Evolutionary conservation across 352 stramenopile species (phyloP), one percentile per base, ranked within the genome.

Genomic region (Pilasporangium apinafurcum): DNA sequence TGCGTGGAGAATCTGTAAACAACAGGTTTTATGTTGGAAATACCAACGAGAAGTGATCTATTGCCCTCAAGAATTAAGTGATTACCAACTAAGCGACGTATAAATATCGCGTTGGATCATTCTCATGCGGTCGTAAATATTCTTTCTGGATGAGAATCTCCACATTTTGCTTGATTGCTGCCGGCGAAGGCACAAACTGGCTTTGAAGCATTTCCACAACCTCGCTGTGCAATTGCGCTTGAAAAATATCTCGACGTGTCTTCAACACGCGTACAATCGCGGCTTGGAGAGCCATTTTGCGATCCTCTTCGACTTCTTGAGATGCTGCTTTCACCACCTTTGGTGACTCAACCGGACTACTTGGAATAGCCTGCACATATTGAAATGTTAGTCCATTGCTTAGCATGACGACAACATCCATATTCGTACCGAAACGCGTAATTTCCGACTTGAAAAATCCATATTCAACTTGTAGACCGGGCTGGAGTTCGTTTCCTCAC

Each of bases 111-210:
- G 64, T 57, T 22, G 77, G 44, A 37, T 86, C 65, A 13, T 54
- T 64, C 9, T 88, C 75, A 48, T 87, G 73, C 27, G 73, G 79
- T 17, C 70, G 68, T 20, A 91, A 28, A 28, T 88, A 93, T 28
- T 93, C 82, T 54, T 93, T 93, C 41, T 91, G 67, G 18, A 93
- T 78, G 9, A 93, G 62, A 35, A 92, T 84, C 22, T 88, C 72
- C 18, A 93, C 53, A 44, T 93, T 93, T 26, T 83, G 71, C 48
- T 89, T 85, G 39, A 93, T 67, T 18, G 63, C 59, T 0, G 56
- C 62, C 0, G 53, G 25, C 1, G 71, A 73, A 8, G 82, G 82
- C 8, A 86, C 79, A 37, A 93, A 93, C 35, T 90, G 82, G 31
- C 69, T 70, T 14, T 51, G 55, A 10, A 93, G 63, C 67, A 93